phyloP scores from a whole-genome alignment of 1,139 yeast genomes.

The Diutina neorugosa region DNA sequence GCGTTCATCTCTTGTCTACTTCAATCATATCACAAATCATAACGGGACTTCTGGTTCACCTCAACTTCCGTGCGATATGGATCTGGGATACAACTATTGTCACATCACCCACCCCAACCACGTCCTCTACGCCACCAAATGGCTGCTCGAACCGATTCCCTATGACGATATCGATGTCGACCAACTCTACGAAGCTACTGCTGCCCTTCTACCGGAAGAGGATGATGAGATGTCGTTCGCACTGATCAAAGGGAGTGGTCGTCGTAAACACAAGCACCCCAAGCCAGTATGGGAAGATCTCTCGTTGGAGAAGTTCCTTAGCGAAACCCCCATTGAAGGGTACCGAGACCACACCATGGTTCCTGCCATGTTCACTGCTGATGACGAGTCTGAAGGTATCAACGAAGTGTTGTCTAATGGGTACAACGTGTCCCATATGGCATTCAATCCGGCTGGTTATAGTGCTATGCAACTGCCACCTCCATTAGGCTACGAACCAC shows the following conservation, averaged over 20 bases:
- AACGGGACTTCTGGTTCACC: neutral
- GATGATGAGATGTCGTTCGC: constrained; percentile 28
- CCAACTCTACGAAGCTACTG: constrained; percentile 24
- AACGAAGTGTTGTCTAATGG: constrained; percentile 30
- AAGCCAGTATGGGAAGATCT: constrained; percentile 25
- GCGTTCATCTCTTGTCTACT: too few species aligned
- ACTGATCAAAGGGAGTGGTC: constrained; percentile 21
- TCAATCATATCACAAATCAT: too few species aligned
- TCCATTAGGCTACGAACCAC: neutral
- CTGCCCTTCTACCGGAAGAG: constrained; percentile 25
- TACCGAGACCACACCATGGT: neutral
- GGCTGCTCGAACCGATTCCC: constrained; percentile 31
- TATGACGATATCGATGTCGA: constrained; percentile 32
- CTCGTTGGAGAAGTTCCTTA: constrained; percentile 12
- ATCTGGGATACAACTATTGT: constrained; percentile 21
- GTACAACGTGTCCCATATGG: constrained; percentile 16
- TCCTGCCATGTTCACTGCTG: neutral
- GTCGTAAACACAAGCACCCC: constrained; percentile 25
- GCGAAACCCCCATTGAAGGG: constrained; percentile 14
- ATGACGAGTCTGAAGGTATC: constrained; percentile 20
- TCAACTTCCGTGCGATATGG: constrained; percentile 7
- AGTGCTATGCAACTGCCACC: constrained; percentile 14
- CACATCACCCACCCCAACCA: constrained; percentile 30
- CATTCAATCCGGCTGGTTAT: constrained; percentile 20
- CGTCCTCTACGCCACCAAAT: constrained; percentile 29